Evolutionary conservation across 2,329 filamentous ascomycete genomes (phyloP), one percentile per base, ranked within the genome.

Genomic region (Celoporthe dispersa): DNA sequence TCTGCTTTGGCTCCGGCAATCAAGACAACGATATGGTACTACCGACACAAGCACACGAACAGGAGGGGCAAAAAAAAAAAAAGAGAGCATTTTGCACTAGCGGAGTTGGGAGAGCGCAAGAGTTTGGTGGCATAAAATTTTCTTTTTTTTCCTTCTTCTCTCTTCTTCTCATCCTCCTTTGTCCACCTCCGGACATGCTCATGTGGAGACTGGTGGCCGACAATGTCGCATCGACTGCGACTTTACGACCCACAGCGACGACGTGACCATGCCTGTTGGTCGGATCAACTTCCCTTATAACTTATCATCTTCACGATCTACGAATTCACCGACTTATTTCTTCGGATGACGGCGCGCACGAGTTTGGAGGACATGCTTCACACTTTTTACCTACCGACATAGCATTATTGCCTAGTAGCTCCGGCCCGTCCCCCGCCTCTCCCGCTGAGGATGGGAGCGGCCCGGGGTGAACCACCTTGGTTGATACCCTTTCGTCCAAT

Each of bases 61-160:
- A 14, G 19, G 41, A 35, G 28, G 6, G 5, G 37, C 1, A 19
- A 12, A 4, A 61, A 37, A 61, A 55, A 28, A 33, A 16, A 53
- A 25, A 64, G 64, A 67, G 60, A 48, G 53, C 67, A 67, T 69
- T 64, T 55, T 69, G 64, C 70, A 71, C 61, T n/a, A 25, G 44
- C 33, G 66, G 70, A 72, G 70, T 71, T 64, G 33, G 64, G 67
- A 68, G 68, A 70, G 62, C 67, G 63, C 51, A 57, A 68, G 68
- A 65, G 62, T 68, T 68, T 70, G 68, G 70, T 48, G 68, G 68
- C 57, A 68, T 72, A n/a, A 41, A 62, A 55, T 31, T 31, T 37
- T 64, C 12, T 44, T 41, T 61, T 39, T 33, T 28, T 33, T 41
- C 12, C 11, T 62, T 39, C 19, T 31, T 37, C 3, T 25, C 1